These are phyloP conservation scores for Marasmius oreades DNA, from an alignment of 1,284 basidiomycete species.

Conservation along the genomic window DNA sequence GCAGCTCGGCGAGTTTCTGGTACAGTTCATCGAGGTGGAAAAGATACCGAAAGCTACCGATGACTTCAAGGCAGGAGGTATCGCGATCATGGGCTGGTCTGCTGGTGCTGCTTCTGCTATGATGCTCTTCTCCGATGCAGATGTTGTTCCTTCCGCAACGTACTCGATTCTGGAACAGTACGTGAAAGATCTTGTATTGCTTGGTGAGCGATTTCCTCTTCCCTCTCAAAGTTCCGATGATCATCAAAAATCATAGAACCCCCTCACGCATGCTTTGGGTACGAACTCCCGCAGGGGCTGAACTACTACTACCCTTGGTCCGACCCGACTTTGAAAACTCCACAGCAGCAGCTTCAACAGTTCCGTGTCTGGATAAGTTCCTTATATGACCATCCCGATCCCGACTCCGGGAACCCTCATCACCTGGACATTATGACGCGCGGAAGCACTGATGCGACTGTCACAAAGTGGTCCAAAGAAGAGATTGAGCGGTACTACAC, in stretches of 20 bases:
- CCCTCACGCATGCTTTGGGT: constrained; percentile 25
- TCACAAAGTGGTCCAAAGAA: not conserved
- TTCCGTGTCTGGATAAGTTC: too few species aligned
- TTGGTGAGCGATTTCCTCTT: constrained; percentile 10
- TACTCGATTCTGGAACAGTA: constrained; percentile 14
- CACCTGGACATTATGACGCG: too few species aligned
- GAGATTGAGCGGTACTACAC: not conserved
- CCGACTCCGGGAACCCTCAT: too few species aligned
- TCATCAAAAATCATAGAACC: constrained; percentile 21
- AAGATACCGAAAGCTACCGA: constrained; percentile 7
- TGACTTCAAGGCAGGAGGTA: constrained; percentile 11
- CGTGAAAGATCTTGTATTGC: constrained; percentile 15
- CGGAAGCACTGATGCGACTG: not conserved
- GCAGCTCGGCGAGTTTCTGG: constrained; percentile 12
- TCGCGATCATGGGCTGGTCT: constrained; percentile 18
- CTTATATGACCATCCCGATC: too few species aligned
- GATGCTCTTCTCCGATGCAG: constrained; percentile 11
- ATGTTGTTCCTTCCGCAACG: constrained; percentile 7
- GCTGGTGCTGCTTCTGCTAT: constrained; percentile 11
- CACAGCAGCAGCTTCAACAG: not conserved
- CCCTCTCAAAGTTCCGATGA: not conserved
- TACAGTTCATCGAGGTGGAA: constrained; percentile 8
- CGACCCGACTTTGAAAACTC: constrained; percentile 5
- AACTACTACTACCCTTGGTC: constrained; percentile 15
- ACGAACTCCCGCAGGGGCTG: constrained; percentile 14